Percentiles rank a stretch among this genome's conserved stretches.
Conservation (phyloP, 2,329 filamentous ascomycete genomes). For the Simplicillium sp. region DNA sequence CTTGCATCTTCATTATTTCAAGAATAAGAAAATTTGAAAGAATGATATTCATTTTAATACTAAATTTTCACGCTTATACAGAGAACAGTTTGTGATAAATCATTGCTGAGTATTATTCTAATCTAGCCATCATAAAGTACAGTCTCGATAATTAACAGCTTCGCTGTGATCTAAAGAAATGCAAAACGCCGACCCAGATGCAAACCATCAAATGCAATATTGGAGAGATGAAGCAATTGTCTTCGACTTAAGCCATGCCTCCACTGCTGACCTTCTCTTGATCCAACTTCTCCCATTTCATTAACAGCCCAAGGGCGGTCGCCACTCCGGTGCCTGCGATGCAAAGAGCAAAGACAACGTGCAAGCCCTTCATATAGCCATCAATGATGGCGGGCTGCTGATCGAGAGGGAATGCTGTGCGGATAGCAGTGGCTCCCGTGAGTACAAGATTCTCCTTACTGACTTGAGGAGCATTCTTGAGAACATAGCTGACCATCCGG, state of each 20-base stretch:
- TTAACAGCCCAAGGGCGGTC: constrained; percentile 21
- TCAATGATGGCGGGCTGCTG: constrained; percentile 42
- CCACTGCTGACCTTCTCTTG: constrained; percentile 15
- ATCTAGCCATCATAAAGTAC: too few species aligned
- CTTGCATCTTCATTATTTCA: too few species aligned
- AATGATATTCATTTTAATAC: too few species aligned
- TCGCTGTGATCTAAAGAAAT: too few species aligned
- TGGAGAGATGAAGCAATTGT: too few species aligned
- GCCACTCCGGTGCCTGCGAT: constrained; percentile 36
- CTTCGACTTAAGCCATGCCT: constrained; percentile 17
- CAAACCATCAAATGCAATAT: too few species aligned
- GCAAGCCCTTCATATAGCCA: constrained; percentile 55
- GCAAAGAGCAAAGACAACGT: constrained; percentile 51
- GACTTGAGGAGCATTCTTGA: constrained; percentile 23
- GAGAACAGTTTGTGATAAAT: too few species aligned
- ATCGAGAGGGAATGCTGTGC: constrained; percentile 35
- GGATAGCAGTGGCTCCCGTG: constrained; percentile 46
- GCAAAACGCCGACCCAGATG: too few species aligned
- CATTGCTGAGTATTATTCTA: too few species aligned
- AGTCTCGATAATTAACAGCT: too few species aligned
- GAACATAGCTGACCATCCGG: constrained; percentile 26
- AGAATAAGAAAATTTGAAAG: too few species aligned
- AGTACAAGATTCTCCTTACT: constrained; percentile 24
- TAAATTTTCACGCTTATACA: too few species aligned
- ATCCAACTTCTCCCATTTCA: constrained; percentile 28